A percentile compares a stretch with the other conserved stretches of the same genome.
These are phyloP conservation scores for Alternaria hordeiaustralica DNA, from an alignment of 2,329 filamentous ascomycete species.

Conservation along the genomic window DNA sequence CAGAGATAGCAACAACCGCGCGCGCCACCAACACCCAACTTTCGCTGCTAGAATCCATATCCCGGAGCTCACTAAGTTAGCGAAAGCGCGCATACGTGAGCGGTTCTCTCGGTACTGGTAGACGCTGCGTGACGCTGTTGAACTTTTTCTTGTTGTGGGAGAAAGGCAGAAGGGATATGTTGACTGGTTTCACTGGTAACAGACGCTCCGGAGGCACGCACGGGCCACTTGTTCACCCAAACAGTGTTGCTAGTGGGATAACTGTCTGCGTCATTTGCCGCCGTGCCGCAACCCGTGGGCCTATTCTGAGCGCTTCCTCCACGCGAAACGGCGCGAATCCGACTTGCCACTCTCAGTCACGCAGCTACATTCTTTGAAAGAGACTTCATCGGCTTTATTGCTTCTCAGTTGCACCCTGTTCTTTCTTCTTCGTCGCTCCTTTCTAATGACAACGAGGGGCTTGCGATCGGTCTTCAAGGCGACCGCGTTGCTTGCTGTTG, in stretches of 20 bases:
- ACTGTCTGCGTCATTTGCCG: neutral
- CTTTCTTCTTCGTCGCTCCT: neutral
- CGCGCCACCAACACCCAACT: no score
- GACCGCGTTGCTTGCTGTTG: conserved; percentile 13
- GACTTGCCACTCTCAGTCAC: neutral
- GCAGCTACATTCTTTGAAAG: neutral
- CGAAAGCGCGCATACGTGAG: no score
- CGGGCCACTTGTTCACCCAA: no score
- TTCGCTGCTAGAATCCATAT: no score
- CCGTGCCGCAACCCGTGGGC: neutral
- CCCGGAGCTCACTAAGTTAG: no score
- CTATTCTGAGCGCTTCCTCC: neutral
- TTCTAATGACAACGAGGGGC: conserved; percentile 15
- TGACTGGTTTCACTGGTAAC: no score
- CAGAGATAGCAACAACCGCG: no score
- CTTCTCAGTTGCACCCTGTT: neutral
- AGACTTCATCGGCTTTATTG: neutral
- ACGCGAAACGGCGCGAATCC: neutral
- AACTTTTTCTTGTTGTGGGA: no score
- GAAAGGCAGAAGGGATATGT: no score
- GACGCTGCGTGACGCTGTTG: neutral
- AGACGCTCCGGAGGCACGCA: no score
- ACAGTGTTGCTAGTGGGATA: neutral
- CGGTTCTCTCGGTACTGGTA: no score
- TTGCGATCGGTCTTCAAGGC: conserved; percentile 19